Conservation (phyloP, 2,329 filamentous ascomycete species). For the Cylindrodendrum hubeiense region DNA sequence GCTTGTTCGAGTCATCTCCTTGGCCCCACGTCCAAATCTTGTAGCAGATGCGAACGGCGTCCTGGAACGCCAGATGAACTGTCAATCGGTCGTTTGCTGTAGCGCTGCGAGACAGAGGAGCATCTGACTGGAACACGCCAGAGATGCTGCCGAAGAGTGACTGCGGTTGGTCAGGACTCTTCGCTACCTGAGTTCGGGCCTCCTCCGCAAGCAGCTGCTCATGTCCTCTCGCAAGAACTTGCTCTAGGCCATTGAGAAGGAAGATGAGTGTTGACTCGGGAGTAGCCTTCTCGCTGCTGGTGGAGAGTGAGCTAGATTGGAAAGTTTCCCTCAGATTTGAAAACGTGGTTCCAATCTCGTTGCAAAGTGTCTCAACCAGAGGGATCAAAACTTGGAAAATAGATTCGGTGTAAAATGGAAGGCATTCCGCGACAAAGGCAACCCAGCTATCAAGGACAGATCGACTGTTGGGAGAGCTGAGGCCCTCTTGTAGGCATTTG, state of each 20-base stretch:
- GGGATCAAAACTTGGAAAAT: slow-evolving; percentile 94
- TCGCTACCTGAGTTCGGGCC: slow-evolving; percentile 73
- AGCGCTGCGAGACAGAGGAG: slow-evolving; percentile 79
- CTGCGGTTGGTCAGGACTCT: slow-evolving; percentile 85
- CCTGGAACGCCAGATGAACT: slow-evolving; percentile 95
- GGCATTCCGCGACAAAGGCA: slow-evolving; percentile 82
- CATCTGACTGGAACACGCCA: slow-evolving; percentile 86
- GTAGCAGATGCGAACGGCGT: slow-evolving; percentile 92
- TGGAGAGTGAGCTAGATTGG: slow-evolving; percentile 44
- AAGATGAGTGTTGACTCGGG: slow-evolving; percentile 83
- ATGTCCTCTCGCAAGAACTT: slow-evolving; percentile 88
- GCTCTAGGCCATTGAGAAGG: slow-evolving; percentile 93
- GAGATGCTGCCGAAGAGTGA: slow-evolving; percentile 95
- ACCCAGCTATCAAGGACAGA: slow-evolving; percentile 93
- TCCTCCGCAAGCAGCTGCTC: slow-evolving; percentile 85
- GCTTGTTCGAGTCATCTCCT: slow-evolving; percentile 66
- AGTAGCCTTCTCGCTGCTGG: slow-evolving; percentile 41
- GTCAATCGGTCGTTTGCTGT: slow-evolving; percentile 95
- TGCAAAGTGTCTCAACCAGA: slow-evolving; percentile 89
- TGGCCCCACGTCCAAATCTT: slow-evolving; percentile 95
- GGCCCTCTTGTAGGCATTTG: slow-evolving; percentile 85
- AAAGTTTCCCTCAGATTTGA: slow-evolving; percentile 77
- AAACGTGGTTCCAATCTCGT: slow-evolving; percentile 81
- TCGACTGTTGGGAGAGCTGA: slow-evolving; percentile 80
- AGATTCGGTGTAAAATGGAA: slow-evolving; percentile 85